Evolutionary conservation across 257 asterid species (phyloP).

Genomic region (Plectranthus barbatus): DNA sequence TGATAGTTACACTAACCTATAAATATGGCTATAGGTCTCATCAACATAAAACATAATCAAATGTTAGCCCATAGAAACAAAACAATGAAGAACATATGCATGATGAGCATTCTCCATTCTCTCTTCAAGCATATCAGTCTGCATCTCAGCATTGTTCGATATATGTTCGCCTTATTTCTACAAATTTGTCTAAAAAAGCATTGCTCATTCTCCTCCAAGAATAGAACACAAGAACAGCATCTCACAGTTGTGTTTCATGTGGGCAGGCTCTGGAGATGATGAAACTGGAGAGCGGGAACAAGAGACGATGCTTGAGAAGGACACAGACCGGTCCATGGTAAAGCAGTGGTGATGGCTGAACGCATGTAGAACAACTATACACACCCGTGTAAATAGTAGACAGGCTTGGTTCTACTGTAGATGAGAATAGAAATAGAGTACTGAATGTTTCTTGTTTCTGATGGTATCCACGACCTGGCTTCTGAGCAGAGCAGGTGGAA

Average conservation of each 20-base stretch:
- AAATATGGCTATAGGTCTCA: background rate
- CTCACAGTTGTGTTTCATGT: background rate
- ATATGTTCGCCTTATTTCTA: background rate
- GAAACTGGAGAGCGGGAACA: conserved; percentile 40
- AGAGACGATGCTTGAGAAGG: conserved; percentile 75
- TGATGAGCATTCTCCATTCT: background rate
- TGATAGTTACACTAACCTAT: background rate
- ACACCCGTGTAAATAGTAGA: conserved; percentile 17
- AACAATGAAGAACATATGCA: background rate
- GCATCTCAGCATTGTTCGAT: background rate
- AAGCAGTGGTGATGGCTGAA: background rate
- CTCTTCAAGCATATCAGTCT: background rate
- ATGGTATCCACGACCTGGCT: background rate
- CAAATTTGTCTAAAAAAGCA: too few species aligned
- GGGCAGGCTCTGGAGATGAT: conserved; percentile 64
- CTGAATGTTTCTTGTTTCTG: conserved; percentile 1
- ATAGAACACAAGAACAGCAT: background rate
- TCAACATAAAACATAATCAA: background rate
- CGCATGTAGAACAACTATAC: conserved; percentile 3
- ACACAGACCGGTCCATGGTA: conserved; percentile 88
- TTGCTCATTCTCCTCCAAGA: background rate
- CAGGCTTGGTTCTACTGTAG: conserved; percentile 16
- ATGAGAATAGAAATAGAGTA: conserved; percentile 11
- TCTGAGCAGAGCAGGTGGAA: conserved; percentile 9
- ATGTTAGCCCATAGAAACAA: background rate